These are phyloP conservation scores for Funneliformis caledonium DNA, from an alignment of 371 early-diverging fungal genomes.

Conservation along the genomic window DNA sequence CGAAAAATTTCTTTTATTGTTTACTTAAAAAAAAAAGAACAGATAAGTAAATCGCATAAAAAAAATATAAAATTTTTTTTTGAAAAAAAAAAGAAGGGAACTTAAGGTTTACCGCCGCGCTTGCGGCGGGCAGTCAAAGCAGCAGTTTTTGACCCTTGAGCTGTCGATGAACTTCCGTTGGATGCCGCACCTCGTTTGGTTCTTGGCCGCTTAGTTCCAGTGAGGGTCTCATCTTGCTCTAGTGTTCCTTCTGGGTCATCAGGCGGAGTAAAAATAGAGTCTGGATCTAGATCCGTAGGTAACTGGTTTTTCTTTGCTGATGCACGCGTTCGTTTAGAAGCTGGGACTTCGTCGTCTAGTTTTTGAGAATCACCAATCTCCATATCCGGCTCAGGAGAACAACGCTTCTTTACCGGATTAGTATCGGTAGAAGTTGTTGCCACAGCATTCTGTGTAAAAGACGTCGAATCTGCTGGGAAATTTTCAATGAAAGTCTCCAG, in stretches of 20 bases:
- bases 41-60: too few relatives aligned
- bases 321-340: slow-evolving; percentile 20
- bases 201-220: slow-evolving; percentile 3
- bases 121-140: neutral
- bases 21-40: neutral
- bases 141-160: neutral
- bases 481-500: neutral
- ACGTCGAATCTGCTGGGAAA: neutral
- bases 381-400: neutral
- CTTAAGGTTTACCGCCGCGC: neutral
- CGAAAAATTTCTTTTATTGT: neutral
- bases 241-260: neutral
- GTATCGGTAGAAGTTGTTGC: neutral
- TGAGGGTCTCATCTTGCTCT: neutral
- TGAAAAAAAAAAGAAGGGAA: neutral
- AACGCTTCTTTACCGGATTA: slow-evolving; percentile 9
- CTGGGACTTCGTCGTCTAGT: neutral
- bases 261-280: slow-evolving; percentile 12
- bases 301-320: neutral
- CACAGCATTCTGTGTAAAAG: neutral
- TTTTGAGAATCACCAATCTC: neutral
- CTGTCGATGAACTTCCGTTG: neutral
- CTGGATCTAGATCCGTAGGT: neutral
- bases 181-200: neutral
- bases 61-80: too few relatives aligned